Evolutionary conservation across 352 stramenopile genomes (phyloP), one percentile per base, ranked within the genome.

Genomic region (Phytophthora fragariae): DNA sequence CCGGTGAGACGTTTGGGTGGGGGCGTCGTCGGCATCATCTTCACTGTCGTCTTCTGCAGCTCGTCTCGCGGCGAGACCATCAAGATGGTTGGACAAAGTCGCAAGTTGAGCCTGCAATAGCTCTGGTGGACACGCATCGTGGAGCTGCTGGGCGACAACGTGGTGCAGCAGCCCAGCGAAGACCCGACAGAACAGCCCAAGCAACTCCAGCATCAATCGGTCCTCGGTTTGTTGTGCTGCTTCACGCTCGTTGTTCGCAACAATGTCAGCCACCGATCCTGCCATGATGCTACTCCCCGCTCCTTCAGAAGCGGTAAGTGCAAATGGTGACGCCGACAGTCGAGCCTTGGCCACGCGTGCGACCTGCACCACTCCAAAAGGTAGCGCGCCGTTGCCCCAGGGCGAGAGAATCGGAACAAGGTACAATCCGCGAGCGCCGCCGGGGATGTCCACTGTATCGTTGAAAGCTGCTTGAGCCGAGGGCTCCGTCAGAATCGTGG

Each of bases 281-380:
- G 41, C 39, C 8, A 53, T 11, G 27, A 66, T 57, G 6, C 39
- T 31, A 19, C 47, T 68, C 11, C 27, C 57, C n/a, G 33, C 19
- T 29, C n/a, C 39, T 24, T 79, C 68, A 0, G 64, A 70, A 11
- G 57, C 15, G 14, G 58, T 78, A 24, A 80, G 57, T 21, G 63
- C 69, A 29, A 79, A 68, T 10, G 68, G 57, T 33, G 70, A 75
- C 44, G 73, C 44, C 9, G 64, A 71, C 21, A 79, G 39, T 0
- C 58, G 63, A 39, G 70, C 68, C 15, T 71, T 73, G 11, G 76
- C 72, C 10, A 81, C 80, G 5, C 85, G 81, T 46, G 85, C 79
- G 17, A 92, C 84, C 63, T 95, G 86, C 17, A 95, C 71, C 68
- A 95, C 83, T 2, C 88, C 86, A 27, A 93, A 80, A 3, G 84